A percentile compares a stretch with the other conserved stretches of the same genome.
Conservation (phyloP, 129 eudicot genomes). For the Pulicaria dysenterica region DNA sequence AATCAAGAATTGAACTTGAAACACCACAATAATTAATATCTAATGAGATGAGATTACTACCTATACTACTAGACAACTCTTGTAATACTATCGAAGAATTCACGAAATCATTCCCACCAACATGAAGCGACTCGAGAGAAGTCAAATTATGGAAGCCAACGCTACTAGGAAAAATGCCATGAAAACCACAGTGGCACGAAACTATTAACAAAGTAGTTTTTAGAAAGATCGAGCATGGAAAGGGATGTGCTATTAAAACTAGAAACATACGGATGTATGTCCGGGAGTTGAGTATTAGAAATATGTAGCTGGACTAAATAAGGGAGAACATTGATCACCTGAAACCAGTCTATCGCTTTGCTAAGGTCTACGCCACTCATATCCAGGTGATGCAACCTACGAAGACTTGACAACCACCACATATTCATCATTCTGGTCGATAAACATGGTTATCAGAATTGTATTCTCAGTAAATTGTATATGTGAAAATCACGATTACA, state of each 20-base stretch:
- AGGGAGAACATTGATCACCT: background rate
- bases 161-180: background rate
- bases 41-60: background rate
- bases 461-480: no score
- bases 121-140: background rate
- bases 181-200: background rate
- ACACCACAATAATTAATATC: background rate
- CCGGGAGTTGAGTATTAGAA: background rate
- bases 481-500: no score
- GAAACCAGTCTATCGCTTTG: background rate
- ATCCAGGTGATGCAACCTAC: slow-evolving; percentile 4
- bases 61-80: background rate
- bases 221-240: slow-evolving; percentile 2
- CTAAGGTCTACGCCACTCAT: slow-evolving; percentile 1
- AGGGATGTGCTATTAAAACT: slow-evolving; percentile 4
- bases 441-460: no score
- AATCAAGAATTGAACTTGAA: background rate
- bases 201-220: background rate
- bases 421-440: background rate
- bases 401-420: slow-evolving; percentile 13
- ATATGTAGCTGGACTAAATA: background rate
- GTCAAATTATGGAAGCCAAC: background rate
- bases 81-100: background rate
- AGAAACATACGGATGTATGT: background rate
- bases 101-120: background rate